Evolutionary conservation across 2,329 filamentous ascomycete genomes (phyloP), one percentile per base, ranked within the genome.

Genomic region (Grosmannia serpens): DNA sequence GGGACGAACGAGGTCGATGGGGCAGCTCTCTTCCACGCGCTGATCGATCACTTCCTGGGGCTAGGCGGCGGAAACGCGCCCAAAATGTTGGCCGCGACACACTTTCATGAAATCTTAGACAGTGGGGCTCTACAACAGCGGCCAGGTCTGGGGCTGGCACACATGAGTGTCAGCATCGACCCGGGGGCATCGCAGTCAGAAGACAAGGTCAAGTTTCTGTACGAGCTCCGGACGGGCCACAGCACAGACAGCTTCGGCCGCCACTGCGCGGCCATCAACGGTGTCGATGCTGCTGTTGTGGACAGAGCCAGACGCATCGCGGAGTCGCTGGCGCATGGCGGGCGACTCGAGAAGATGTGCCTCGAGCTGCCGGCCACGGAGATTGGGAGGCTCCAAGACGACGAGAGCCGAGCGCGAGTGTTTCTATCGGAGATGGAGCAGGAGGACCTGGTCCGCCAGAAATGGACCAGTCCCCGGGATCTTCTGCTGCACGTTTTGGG

Each of bases 231-330:
- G 4, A 64, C 75, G 2, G 91, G 91, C 0, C 79, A 85, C 58
- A 92, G 86, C 64, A 83, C 76, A 9, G 87, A 88, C 17, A 96
- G 91, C 67, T 95, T 95, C 66, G 94, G 94, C 0, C 88, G 85
- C 31, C 80, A 82, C 70, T 97, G 94, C 67, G 94, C 94, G 31
- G 84, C 85, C 4, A 81, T 95, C 70, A 96, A 95, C 65, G 91
- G 91, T 1, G 84, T 99, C 17, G 85, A 89, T 33, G 67, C 73
- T 22, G 77, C 79, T 6, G 81, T 97, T 11, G 80, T 96, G 8
- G 74, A 86, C 20, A 82, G 91, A 58, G 91, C 92, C 0, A 86
- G 90, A 62, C 80, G 85, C 9, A 77, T 99, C 41, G 82, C 87
- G 26, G 70, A 82, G 8, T 74, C 94, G 20, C 76, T 87, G 38